Evolutionary conservation across 2,329 filamentous ascomycete genomes (phyloP).

Genomic region (Akanthomyces uredinophilus): DNA sequence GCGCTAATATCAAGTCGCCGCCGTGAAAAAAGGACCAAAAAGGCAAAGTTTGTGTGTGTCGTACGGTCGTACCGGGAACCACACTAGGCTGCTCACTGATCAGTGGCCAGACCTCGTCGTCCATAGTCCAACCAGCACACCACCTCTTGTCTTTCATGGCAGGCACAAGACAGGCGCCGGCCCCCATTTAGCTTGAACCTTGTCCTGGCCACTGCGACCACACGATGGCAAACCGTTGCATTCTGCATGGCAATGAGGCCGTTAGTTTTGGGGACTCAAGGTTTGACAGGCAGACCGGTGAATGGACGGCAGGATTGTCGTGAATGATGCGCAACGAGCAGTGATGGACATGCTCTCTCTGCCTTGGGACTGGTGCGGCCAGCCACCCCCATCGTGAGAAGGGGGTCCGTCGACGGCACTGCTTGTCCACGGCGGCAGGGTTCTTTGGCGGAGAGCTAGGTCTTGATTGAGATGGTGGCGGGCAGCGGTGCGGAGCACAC

Average conservation of each 20-base stretch:
- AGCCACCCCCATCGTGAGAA: neutral
- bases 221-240: neutral
- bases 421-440: neutral
- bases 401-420: neutral
- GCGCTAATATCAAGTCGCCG: neutral
- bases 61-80: neutral
- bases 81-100: neutral
- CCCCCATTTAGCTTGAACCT: neutral
- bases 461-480: neutral
- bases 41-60: neutral
- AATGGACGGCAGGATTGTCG: neutral
- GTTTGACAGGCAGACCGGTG: neutral
- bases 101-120: neutral
- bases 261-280: neutral
- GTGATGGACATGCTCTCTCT: neutral
- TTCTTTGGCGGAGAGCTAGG: neutral
- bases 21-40: neutral
- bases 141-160: neutral
- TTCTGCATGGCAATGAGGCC: neutral
- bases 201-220: neutral
- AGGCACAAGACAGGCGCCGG: neutral
- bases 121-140: neutral
- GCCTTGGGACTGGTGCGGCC: neutral
- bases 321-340: neutral
- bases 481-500: conserved; percentile 20